Evolutionary conservation across 164 flowering plant species (phyloP), one percentile per base, ranked within the genome.

Genomic region (Annona cherimola): DNA sequence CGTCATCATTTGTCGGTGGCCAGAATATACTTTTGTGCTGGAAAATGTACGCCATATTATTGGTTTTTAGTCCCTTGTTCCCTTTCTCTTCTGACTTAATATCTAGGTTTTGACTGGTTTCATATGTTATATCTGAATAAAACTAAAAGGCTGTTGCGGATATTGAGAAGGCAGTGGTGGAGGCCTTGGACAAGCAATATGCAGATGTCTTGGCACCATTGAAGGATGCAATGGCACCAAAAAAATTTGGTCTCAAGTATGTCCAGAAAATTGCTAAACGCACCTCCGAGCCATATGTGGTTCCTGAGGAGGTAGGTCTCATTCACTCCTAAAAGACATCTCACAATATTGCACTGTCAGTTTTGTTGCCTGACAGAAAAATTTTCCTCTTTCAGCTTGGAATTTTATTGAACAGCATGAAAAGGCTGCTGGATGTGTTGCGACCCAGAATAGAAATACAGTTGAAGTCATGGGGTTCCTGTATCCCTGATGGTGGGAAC

Each of bases 241-340:
- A 89, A 68, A 93, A 88, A 61, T 87, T 93, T 74, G 97, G 97
- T 66, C 79, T 90, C 61, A 92, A 91, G 78, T 91, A 90, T 81
- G 93, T 96, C 9, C 94, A 96, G 79, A 96, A 90, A 75, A 85
- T 96, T 73, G 82, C 99, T 6, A 93, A 88, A 71, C 84, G 95
- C 61, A 42, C 64, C 57, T 78, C 90, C 69, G 80, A 76, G 60
- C 63, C 88, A 26, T 96, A 93, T 76, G 57, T 66, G 1, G 92
- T 89, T 57, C 88, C 98, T 45, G 90, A 82, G 43, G 98, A 96
- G 90, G 99, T 93, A 66, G 80, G 78, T 35, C 44, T 62, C 54
- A 35, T 70, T 39, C 62, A 42, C 63, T 7, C 9, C 41, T 40
- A 40, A 40, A 64, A 54, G 35, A 42, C 35, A 26, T 26, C 62